Base-by-base conservation (phyloP, 2,329 filamentous ascomycete species). In the Aspergillus candidus region DNA sequence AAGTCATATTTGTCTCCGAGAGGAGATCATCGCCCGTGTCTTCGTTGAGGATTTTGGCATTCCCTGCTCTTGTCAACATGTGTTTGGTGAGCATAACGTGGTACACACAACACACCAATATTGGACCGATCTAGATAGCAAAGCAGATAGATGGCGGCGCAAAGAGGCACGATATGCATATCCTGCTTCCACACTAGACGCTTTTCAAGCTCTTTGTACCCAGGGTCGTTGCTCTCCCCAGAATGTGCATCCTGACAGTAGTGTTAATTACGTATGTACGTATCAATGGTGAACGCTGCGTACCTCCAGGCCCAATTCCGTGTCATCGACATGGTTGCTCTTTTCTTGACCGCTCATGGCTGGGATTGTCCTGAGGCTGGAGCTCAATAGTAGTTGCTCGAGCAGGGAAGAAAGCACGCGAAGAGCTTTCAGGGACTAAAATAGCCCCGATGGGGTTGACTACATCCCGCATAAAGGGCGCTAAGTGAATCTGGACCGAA, bases 121-220 rank as follows among this genome's bases (percentile, higher is more conserved):
- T 86, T 86, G 43, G 79, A 76, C 35, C 79, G 72, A 62, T 86
- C 82, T 17, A 86, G 73, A 59, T 82, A 85, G 63, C 79, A 83
- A 15, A 86, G 72, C 36, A 86, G 72, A 60, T 84, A 87, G 40
- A 86, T 82, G 41, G 63, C 68, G 6, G 79, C 77, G n/a, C 73
- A 78, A 11, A 85, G 65, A 1, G 83, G 82, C 11, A 85, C 68
- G 44, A 86, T 82, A 43, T 77, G 73, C 13, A 77, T 47, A 59
- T 86, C 83, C 55, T 84, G 80, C 54, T 78, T 80, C 63, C 74
- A 67, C 17, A 80, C 49, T 6, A 80, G 66, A 6, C 56, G 53
- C 46, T 49, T 61, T 47, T 65, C 61, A 12, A 53, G 48, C 5
- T 44, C 47, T 14, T 38, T 17, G 11, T 48, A 47, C 12, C 45